These are phyloP conservation scores for Lasiosphaeria miniovina DNA, from an alignment of 495 filamentous ascomycete genomes.

Conservation along the genomic window DNA sequence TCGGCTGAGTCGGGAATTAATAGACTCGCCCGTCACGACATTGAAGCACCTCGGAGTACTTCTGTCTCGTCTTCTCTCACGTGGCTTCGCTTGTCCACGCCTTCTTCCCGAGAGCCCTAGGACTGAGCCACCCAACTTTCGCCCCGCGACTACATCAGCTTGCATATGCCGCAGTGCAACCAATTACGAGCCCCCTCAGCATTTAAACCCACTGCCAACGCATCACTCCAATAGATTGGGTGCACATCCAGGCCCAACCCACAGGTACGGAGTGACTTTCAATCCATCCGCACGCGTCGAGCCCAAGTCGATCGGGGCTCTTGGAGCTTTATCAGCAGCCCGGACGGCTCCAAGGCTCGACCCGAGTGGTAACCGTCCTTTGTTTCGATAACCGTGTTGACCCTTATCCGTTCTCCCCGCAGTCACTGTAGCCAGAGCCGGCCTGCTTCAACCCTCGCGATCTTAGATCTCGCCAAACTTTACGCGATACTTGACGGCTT, in stretches of 20 bases:
- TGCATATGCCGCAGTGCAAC: conserved; percentile 57
- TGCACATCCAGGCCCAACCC: conserved; percentile 50
- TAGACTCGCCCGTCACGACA: conserved; percentile 19
- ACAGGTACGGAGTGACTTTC: conserved; percentile 47
- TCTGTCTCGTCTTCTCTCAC: conserved; percentile 32
- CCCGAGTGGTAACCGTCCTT: conserved; percentile 17
- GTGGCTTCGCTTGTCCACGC: conserved; percentile 39
- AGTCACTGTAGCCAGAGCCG: conserved; percentile 14
- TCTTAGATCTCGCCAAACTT: conserved; percentile 14
- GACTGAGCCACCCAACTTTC: conserved; percentile 45
- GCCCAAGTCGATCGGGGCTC: conserved; percentile 32
- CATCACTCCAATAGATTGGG: conserved; percentile 59
- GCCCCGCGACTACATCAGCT: conserved; percentile 55
- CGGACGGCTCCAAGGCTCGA: conserved; percentile 17
- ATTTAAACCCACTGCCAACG: conserved; percentile 53
- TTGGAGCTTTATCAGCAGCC: conserved; percentile 28
- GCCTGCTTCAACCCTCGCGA: conserved; percentile 3
- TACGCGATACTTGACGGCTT: conserved; percentile 20
- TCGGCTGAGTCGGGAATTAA: conserved; percentile 18
- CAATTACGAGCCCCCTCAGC: conserved; percentile 47
- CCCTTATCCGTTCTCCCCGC: conserved; percentile 10
- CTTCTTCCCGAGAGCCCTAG: conserved; percentile 29
- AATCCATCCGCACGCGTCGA: conserved; percentile 37
- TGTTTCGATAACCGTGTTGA: background rate
- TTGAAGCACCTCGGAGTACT: conserved; percentile 3